phyloP scores from a whole-genome alignment of 805 yeast species.

The Ogataea glucozyma region DNA sequence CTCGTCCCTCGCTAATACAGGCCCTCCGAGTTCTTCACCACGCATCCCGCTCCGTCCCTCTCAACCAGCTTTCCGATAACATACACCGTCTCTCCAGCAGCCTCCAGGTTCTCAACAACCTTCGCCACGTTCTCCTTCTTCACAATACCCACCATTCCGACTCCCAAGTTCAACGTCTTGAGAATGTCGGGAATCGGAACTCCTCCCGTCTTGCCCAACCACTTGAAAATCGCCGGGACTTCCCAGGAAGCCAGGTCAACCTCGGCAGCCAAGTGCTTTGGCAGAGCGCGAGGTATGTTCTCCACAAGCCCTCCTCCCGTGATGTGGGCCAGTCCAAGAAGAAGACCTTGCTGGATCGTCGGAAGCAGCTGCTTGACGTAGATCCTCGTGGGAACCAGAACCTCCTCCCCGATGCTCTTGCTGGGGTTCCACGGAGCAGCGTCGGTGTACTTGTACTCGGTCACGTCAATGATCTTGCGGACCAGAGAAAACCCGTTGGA shows the following conservation, averaged over 20 bases:
- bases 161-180: constrained; percentile 93
- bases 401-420: constrained; percentile 79
- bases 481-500: constrained; percentile 96
- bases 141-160: constrained; percentile 93
- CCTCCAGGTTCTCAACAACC: constrained; percentile 52
- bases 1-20: too few relatives aligned
- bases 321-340: constrained; percentile 92
- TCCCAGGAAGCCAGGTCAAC: constrained; percentile 81
- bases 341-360: constrained; percentile 61
- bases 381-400: constrained; percentile 87
- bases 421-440: constrained; percentile 82
- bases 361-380: constrained; percentile 90
- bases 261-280: constrained; percentile 72
- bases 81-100: constrained; percentile 75
- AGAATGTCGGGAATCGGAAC: constrained; percentile 83
- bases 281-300: constrained; percentile 93
- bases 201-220: constrained; percentile 90
- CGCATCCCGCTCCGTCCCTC: constrained; percentile 54
- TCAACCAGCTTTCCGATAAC: constrained; percentile 60
- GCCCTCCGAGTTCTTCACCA: constrained; percentile 50
- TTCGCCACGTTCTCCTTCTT: constrained; percentile 62
- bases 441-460: constrained; percentile 69
- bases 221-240: constrained; percentile 85
- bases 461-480: constrained; percentile 83
- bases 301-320: constrained; percentile 99